Evolutionary conservation across 2,329 filamentous ascomycete species (phyloP).

Genomic region (Colletotrichum nymphaeae): DNA sequence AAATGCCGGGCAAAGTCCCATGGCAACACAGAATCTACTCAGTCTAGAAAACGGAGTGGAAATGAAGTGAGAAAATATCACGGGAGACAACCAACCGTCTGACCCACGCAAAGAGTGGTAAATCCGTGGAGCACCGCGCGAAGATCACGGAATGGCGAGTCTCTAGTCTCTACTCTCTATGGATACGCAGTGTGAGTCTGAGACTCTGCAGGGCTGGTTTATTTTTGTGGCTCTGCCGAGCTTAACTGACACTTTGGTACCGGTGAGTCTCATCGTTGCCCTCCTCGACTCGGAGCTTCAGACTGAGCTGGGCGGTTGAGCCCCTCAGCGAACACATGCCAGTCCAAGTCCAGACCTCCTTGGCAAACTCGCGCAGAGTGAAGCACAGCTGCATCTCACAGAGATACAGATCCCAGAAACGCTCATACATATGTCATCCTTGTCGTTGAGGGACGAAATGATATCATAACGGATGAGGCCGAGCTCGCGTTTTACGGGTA

Average conservation of each 20-base stretch:
- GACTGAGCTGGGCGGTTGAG: neutral
- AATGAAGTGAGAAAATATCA: neutral
- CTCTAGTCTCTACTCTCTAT: too few species aligned
- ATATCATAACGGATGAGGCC: conserved; percentile 22
- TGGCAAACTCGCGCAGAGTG: neutral
- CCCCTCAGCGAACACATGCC: neutral
- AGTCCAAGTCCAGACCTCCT: neutral
- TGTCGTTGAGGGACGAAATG: conserved; percentile 2
- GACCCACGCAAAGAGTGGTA: neutral
- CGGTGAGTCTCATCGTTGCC: neutral
- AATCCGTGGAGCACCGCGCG: neutral
- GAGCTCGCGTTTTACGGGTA: neutral
- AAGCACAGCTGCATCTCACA: neutral
- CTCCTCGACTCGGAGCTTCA: neutral
- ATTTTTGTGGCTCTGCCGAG: neutral
- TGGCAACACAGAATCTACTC: neutral
- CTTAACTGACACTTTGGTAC: neutral
- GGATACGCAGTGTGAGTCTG: too few species aligned
- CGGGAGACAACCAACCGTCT: neutral
- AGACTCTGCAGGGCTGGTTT: neutral
- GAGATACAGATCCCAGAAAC: neutral
- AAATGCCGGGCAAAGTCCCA: conserved; percentile 31
- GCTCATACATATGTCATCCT: neutral
- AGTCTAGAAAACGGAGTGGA: neutral
- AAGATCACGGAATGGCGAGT: neutral